These are phyloP conservation scores for Fusarium sp. DNA, from an alignment of 2,329 filamentous ascomycete species.

Conservation along the genomic window DNA sequence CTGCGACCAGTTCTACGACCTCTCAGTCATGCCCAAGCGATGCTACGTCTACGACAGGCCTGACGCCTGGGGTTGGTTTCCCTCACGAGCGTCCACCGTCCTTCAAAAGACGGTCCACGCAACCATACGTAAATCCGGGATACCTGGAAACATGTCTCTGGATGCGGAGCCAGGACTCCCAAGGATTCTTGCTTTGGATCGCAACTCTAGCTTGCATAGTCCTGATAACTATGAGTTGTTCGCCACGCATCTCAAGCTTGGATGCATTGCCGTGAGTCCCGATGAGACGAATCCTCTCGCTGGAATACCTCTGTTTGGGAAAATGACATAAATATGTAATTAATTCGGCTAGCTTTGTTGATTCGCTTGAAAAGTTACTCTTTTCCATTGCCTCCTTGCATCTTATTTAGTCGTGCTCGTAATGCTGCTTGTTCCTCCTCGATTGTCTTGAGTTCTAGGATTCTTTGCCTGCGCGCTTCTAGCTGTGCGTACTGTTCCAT, in stretches of 20 bases:
- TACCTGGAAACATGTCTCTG: neutral
- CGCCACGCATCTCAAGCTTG: neutral
- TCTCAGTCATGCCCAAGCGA: neutral
- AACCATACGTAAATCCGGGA: neutral
- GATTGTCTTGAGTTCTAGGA: neutral
- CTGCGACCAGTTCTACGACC: neutral
- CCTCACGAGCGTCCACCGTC: neutral
- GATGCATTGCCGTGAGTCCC: neutral
- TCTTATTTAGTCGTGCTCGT: neutral
- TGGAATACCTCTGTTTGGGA: neutral
- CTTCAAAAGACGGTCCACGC: neutral
- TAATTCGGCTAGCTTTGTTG: neutral
- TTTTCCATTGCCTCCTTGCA: neutral
- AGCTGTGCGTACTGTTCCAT: neutral
- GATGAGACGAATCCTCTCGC: neutral
- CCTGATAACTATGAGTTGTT: constrained; percentile 7
- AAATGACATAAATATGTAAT: neutral
- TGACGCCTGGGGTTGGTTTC: neutral
- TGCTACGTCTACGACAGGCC: neutral
- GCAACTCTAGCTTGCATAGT: neutral
- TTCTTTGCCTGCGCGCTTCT: neutral
- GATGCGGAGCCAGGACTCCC: neutral
- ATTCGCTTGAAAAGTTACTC: neutral
- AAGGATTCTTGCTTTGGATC: neutral
- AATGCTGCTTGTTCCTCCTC: neutral